These are phyloP conservation scores for Lentinula lateritia DNA, from an alignment of 768 basidiomycete genomes.

Conservation along the genomic window DNA sequence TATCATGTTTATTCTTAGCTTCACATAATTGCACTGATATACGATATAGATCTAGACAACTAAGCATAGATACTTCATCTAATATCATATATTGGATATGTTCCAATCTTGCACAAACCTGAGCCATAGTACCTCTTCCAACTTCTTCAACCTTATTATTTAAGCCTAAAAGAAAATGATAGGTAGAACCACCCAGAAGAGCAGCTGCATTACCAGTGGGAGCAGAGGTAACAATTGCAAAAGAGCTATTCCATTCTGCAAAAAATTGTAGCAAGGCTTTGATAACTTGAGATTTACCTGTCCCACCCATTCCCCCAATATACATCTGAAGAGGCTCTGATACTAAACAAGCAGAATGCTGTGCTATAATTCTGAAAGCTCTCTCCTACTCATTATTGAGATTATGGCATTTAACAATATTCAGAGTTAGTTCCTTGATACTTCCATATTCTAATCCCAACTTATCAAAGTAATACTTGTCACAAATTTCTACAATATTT, in stretches of 20 bases:
- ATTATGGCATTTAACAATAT: slow-evolving; percentile 6
- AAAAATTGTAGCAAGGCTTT: slow-evolving; percentile 11
- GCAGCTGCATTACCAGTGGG: slow-evolving; percentile 17
- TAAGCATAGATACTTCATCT: slow-evolving; percentile 17
- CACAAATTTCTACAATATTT: background rate
- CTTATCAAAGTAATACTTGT: background rate
- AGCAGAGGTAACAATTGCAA: slow-evolving; percentile 2
- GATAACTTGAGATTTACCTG: slow-evolving; percentile 14
- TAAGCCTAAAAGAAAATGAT: slow-evolving; percentile 19
- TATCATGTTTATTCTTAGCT: background rate
- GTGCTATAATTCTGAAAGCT: slow-evolving; percentile 12
- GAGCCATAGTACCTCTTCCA: background rate
- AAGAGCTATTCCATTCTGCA: background rate
- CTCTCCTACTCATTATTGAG: slow-evolving; percentile 13
- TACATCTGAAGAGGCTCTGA: slow-evolving; percentile 7
- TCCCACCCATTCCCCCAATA: slow-evolving; percentile 15
- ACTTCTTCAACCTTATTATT: slow-evolving; percentile 3
- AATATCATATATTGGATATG: slow-evolving; percentile 19
- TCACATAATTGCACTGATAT: slow-evolving; percentile 15
- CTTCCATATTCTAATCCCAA: background rate
- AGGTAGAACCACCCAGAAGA: slow-evolving; percentile 18
- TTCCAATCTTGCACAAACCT: slow-evolving; percentile 9
- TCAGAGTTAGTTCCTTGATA: slow-evolving; percentile 4
- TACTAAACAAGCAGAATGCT: too few species aligned
- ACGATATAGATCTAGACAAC: slow-evolving; percentile 17